Evolutionary conservation across 176 grass and related monocot genomes (phyloP).

Genomic region (Typha latifolia): DNA sequence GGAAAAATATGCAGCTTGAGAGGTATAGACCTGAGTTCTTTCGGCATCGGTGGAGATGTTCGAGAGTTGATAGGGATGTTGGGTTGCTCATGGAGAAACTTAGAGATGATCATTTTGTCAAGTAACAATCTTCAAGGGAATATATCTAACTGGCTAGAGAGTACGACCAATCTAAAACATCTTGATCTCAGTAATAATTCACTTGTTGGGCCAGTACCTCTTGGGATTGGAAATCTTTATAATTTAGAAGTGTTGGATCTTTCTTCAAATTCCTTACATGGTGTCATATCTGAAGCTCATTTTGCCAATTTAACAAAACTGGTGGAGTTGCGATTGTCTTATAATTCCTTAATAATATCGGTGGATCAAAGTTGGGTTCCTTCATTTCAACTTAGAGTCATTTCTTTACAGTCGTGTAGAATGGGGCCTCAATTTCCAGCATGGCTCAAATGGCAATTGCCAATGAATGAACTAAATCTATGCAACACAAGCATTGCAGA

Average conservation of each 20-base stretch:
- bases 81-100: not conserved
- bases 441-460: conserved; percentile 17
- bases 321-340: not conserved
- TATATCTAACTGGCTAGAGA: not conserved
- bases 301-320: conserved; percentile 11
- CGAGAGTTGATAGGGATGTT: conserved; percentile 4
- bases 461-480: not conserved
- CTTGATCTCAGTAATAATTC: conserved; percentile 2
- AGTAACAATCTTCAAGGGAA: conserved; percentile 1
- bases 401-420: not conserved
- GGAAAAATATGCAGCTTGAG: conserved; percentile 14
- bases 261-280: conserved; percentile 17
- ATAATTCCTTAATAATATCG: not conserved
- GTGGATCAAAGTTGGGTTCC: conserved; percentile 11
- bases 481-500: conserved; percentile 8
- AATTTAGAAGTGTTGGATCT: not conserved
- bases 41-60: not conserved
- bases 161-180: not conserved
- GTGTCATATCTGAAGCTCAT: conserved; percentile 20
- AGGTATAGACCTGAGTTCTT: not conserved
- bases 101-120: not conserved
- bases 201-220: conserved; percentile 21
- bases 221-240: not conserved
- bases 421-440: conserved; percentile 17
- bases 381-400: not conserved